Conservation (phyloP, 176 grass and related monocot genomes). For the Musa beccarii region DNA sequence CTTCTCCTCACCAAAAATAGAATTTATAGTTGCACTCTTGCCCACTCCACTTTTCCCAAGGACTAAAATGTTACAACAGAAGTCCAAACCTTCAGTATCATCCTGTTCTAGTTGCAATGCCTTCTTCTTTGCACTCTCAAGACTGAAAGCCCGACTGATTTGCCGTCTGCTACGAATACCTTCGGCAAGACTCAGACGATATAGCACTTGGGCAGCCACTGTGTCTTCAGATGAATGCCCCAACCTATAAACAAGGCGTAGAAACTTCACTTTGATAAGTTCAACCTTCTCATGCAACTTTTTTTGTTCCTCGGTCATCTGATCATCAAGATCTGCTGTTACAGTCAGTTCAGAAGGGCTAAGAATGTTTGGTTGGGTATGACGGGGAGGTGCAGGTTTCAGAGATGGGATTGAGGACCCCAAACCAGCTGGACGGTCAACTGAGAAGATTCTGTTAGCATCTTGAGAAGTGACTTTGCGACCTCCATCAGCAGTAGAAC, state of each 20-base stretch:
- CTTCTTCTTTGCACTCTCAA: slow-evolving; percentile 25
- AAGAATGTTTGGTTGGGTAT: slow-evolving; percentile 36
- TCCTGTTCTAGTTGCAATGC: slow-evolving; percentile 31
- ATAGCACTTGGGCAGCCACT: slow-evolving; percentile 33
- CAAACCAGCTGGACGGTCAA: slow-evolving; percentile 60
- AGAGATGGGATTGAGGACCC: slow-evolving; percentile 56
- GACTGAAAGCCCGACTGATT: slow-evolving; percentile 2
- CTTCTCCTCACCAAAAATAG: slow-evolving; percentile 32
- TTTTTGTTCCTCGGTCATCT: slow-evolving; percentile 73
- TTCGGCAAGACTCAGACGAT: slow-evolving; percentile 37
- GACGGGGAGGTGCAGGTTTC: slow-evolving; percentile 30
- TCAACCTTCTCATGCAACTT: slow-evolving; percentile 85
- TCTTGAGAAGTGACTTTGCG: slow-evolving; percentile 44
- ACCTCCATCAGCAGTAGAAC: slow-evolving; percentile 45
- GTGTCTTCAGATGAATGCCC: slow-evolving; percentile 40
- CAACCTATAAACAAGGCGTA: slow-evolving; percentile 33
- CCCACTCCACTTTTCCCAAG: slow-evolving; percentile 40
- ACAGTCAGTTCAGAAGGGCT: slow-evolving; percentile 34
- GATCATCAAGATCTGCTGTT: slow-evolving; percentile 38
- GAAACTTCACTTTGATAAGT: slow-evolving; percentile 65
- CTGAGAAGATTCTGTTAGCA: slow-evolving; percentile 47
- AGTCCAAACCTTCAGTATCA: slow-evolving; percentile 34
- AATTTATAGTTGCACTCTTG: slow-evolving; percentile 46
- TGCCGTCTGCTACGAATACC: slow-evolving; percentile 25
- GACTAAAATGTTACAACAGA: slow-evolving; percentile 35